Evolutionary conservation across 345 rosid genomes (phyloP).

Genomic region (Nephelium lappaceum): DNA sequence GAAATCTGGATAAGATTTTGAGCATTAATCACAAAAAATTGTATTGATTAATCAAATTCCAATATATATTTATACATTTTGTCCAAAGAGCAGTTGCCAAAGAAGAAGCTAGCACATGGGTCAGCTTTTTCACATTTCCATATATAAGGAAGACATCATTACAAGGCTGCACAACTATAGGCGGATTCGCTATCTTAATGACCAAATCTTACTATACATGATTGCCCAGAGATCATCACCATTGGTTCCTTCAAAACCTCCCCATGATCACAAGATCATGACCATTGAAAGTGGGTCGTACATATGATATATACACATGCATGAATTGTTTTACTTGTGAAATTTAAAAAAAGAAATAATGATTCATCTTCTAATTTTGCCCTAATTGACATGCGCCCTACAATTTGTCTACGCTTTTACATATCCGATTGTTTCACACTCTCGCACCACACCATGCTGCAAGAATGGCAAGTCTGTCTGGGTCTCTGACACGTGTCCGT

Average conservation of each 20-base stretch:
- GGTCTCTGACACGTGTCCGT: conserved; percentile 36
- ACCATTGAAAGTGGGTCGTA: not conserved
- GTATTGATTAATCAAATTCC: not conserved
- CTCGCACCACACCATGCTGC: conserved; percentile 34
- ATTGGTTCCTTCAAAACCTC: not conserved
- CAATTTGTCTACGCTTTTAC: not conserved
- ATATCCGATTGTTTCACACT: not conserved
- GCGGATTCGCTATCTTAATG: conserved; percentile 32
- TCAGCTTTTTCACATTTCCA: conserved; percentile 52
- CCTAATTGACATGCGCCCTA: conserved; percentile 36
- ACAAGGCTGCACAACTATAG: conserved; percentile 40
- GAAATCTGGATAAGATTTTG: not conserved
- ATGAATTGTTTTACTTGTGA: not conserved
- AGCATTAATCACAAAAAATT: not conserved
- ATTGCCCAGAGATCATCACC: conserved; percentile 24
- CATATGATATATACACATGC: no score
- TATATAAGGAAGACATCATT: conserved; percentile 52
- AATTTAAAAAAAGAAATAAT: conserved; percentile 14
- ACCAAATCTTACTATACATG: conserved; percentile 50
- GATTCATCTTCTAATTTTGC: conserved; percentile 32
- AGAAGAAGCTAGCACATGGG: conserved; percentile 43
- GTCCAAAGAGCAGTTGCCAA: not conserved
- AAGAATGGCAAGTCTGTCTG: conserved; percentile 32
- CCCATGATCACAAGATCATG: conserved; percentile 7
- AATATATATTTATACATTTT: no score